Base-by-base conservation (phyloP, 2,329 filamentous ascomycete genomes). In the Rhynchosporium agropyri region DNA sequence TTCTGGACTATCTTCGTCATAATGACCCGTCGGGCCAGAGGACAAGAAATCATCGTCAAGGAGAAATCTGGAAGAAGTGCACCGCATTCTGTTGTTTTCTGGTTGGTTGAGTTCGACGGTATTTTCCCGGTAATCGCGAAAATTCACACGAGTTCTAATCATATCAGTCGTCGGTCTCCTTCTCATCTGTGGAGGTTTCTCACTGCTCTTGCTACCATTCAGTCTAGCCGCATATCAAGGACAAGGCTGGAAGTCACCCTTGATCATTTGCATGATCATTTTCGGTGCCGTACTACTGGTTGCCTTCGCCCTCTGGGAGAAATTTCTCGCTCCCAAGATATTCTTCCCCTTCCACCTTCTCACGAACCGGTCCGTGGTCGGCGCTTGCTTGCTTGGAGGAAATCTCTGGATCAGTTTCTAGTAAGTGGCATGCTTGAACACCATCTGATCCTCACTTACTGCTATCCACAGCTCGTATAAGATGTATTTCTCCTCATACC, bases 151-250 rank as follows among this genome's bases (percentile, higher is more conserved):
- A 9, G 4, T 43, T 13, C 40, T 43, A n/a, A 43, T 15, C 13
- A 43, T 43, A 9, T 2, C 29, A 72, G 77, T 85, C 1, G 61
- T 85, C 20, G 88, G 89, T 15, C 78, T 89, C 29, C 61, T 89
- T 15, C 76, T 90, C 2, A 79, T 90, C 63, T 80, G 83, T 9
- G 78, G 76, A 1, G 88, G 86, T 1, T 82, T 89, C 68, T 79
- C 83, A 0, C 75, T 90, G 10, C 85, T 92, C 71, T 77, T 92
- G n/a, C 81, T 92, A 7, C 87, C 89, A 0, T 86, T 92, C 73
- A 86, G 79, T 15, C 79, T 92, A 26, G 77, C 77, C 59, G 75
- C 75, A 2, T 72, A 68, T 59, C 68, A 70, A 56, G 36, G 51
- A 2, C 63, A 72, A 28, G 67, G 68, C 2, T 73, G 69, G 65